phyloP scores from a whole-genome alignment of 2,329 filamentous ascomycete genomes.

The Curvularia verruculosa region DNA sequence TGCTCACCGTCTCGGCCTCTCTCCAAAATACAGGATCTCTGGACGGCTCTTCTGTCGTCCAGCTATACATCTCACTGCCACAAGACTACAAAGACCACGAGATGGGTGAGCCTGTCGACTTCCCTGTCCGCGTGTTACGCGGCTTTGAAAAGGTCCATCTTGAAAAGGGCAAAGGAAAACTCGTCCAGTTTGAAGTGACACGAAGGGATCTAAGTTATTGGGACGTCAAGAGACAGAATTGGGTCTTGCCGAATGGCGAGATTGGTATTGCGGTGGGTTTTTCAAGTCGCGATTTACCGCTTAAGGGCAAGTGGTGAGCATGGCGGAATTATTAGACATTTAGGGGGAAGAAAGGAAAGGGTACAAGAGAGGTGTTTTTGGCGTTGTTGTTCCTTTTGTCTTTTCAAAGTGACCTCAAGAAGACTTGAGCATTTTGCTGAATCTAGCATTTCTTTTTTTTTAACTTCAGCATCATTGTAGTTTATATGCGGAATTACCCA shows the following conservation, averaged over 20 bases:
- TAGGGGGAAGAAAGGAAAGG: constrained; percentile 1
- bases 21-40: constrained; percentile 68
- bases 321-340: constrained; percentile 2
- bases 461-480: neutral
- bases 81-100: constrained; percentile 49
- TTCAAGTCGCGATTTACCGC: constrained; percentile 41
- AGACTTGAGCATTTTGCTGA: neutral
- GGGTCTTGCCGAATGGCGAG: constrained; percentile 47
- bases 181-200: constrained; percentile 48
- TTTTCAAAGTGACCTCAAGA: neutral
- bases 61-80: constrained; percentile 62
- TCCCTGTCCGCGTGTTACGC: constrained; percentile 53
- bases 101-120: constrained; percentile 62
- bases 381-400: neutral
- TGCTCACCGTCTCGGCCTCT: constrained; percentile 59
- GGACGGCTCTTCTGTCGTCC: constrained; percentile 61
- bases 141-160: constrained; percentile 54
- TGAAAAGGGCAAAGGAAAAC: constrained; percentile 25
- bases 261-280: constrained; percentile 43
- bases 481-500: neutral
- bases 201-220: constrained; percentile 52
- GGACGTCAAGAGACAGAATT: constrained; percentile 50
- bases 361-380: neutral
- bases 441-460: neutral
- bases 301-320: constrained; percentile 40